Percentiles rank a stretch among this genome's conserved stretches.
These are phyloP conservation scores for Bothriochloa decipiens DNA, from an alignment of 176 grass and related monocot genomes.

Conservation along the genomic window DNA sequence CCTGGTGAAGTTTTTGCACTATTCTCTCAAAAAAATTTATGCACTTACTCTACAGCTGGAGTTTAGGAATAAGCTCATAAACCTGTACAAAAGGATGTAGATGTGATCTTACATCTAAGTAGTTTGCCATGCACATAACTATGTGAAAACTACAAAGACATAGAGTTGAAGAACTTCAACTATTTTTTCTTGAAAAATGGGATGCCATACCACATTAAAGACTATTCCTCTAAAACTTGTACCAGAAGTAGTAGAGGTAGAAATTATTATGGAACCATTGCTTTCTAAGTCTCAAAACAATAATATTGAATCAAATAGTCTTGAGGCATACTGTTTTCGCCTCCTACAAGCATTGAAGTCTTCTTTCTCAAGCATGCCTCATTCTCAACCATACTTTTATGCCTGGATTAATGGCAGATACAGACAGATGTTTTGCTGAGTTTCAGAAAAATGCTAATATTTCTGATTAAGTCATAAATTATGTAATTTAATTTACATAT, in stretches of 20 bases:
- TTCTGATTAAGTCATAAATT: not conserved
- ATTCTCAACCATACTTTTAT: not conserved
- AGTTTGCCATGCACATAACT: not conserved
- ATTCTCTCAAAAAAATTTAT: not conserved
- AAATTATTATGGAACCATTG: not conserved
- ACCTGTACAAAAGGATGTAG: not conserved
- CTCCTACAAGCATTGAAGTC: not conserved
- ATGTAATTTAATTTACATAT: not conserved
- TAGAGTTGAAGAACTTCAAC: not conserved
- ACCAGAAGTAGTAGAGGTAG: not conserved
- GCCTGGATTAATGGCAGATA: not conserved
- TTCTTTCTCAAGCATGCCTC: not conserved
- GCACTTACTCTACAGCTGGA: not conserved
- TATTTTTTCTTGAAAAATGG: slow-evolving; percentile 14
- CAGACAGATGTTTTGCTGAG: not conserved
- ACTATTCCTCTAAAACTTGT: not conserved
- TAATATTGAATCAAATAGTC: not conserved
- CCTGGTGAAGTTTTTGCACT: not conserved
- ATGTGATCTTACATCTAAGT: not conserved
- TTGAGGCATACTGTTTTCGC: not conserved
- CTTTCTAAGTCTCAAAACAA: slow-evolving; percentile 3
- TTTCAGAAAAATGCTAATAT: not conserved
- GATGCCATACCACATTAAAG: not conserved
- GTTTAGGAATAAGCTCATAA: not conserved
- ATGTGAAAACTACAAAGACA: slow-evolving; percentile 7